Evolutionary conservation across 2,329 filamentous ascomycete genomes (phyloP).

Genomic region (Trematosphaeria pertusa): DNA sequence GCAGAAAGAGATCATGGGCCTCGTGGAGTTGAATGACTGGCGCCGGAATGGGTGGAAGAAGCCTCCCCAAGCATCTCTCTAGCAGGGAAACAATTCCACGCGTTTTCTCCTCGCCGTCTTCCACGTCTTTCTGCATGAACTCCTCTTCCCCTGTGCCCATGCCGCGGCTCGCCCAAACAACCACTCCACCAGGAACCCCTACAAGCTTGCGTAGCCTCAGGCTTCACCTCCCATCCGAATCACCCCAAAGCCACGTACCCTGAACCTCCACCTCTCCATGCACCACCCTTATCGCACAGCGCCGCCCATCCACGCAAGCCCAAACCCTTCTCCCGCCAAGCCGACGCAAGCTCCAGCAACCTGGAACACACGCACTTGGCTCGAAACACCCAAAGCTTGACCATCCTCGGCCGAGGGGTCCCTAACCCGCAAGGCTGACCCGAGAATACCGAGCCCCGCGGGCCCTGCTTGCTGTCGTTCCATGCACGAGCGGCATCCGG

Average conservation of each 20-base stretch:
- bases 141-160: no score
- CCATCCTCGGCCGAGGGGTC: conserved; percentile 2
- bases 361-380: conserved; percentile 20
- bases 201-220: no score
- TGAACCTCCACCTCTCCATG: neutral
- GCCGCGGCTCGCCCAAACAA: no score
- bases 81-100: no score
- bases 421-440: neutral
- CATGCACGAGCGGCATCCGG: neutral
- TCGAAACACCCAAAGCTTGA: conserved; percentile 31
- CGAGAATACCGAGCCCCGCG: neutral
- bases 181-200: no score
- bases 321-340: neutral
- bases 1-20: conserved; percentile 30
- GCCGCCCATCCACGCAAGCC: neutral
- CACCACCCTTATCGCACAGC: neutral
- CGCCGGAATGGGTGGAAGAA: conserved; percentile 34
- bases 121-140: no score
- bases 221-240: neutral
- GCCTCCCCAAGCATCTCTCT: no score
- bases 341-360: conserved; percentile 1
- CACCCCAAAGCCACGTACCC: neutral
- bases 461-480: neutral
- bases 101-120: no score
- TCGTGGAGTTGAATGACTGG: conserved; percentile 35